Evolutionary conservation across 108 stramenopile genomes (phyloP), one percentile per base, ranked within the genome.

Genomic region (Cyclotella distinguenda): DNA sequence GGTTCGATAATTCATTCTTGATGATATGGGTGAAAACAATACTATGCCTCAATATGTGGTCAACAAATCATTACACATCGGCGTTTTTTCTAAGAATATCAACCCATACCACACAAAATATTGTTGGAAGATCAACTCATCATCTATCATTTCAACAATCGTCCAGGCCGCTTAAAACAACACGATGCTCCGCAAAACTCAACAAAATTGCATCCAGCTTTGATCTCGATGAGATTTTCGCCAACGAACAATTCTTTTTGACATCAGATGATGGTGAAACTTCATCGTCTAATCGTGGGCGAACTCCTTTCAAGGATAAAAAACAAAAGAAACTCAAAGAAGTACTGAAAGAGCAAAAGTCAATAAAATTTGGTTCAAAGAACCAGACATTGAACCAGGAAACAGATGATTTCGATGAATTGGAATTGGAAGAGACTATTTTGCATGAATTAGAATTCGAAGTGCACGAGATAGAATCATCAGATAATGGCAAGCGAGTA

Each of bases 171-270:
- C 19, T 54, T 11, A 55, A 50, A 54, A 60, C 26, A 25, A 67
- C 66, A 7, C 46, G 39, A 46, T 64, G 61, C 43, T 22, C 68
- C 47, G 61, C 75, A 19, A 77, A 64, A 51, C 23, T 77, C 33
- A 58, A 77, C 56, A 77, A 64, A 63, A 55, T 77, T 26, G 47
- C 75, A 47, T 64, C 67, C 12, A 64, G 31, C 54, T 69, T 69
- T 46, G 67, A 77, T 58, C 61, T 77, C 44, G 62, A 77, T 45
- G 67, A 57, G 26, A 77, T 77, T 31, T 50, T 77, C 0, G 49
- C 62, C 2, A 68, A 36, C 34, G 75, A 77, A 69, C 58, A 64
- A 30, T 45, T 68, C 53, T 77, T 77, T 43, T 21, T 25, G 25
- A 12, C 38, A 10, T n/a, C 1, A 6, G 62, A 56, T 3, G 55